These are phyloP conservation scores for Cryptococcus sp. DNA, from an alignment of 1,284 basidiomycete genomes.

Conservation along the genomic window DNA sequence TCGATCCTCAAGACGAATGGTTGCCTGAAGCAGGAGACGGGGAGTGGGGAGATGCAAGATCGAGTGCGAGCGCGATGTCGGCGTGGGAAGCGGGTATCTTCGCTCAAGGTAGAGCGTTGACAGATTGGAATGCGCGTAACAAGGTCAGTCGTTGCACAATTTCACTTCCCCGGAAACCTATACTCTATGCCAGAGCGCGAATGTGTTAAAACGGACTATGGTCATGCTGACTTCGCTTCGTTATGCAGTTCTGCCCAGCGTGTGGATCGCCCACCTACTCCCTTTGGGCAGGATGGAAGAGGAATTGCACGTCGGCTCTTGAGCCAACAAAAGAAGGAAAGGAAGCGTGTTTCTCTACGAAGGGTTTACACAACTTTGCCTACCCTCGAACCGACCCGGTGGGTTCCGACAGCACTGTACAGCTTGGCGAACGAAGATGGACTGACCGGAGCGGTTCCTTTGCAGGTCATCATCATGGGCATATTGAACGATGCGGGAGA, in stretches of 20 bases:
- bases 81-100: constrained; percentile 67
- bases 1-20: constrained; percentile 53
- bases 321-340: constrained; percentile 28
- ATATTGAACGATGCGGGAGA: constrained; percentile 75
- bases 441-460: not conserved
- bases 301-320: constrained; percentile 69
- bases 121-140: constrained; percentile 87
- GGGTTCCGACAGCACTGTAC: constrained; percentile 16
- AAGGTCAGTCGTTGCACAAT: constrained; percentile 60
- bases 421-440: not conserved
- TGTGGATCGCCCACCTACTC: constrained; percentile 83
- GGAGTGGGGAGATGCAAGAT: constrained; percentile 69
- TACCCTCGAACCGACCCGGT: constrained; percentile 80
- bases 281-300: constrained; percentile 95
- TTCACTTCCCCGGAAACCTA: too few relatives aligned
- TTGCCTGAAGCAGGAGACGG: constrained; percentile 45
- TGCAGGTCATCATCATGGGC: constrained; percentile 83
- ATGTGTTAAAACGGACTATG: too few relatives aligned
- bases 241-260: constrained; percentile 74
- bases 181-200: too few relatives aligned
- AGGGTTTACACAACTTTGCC: constrained; percentile 82
- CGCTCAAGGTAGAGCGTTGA: constrained; percentile 72
- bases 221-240: constrained; percentile 11
- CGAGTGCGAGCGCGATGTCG: constrained; percentile 57
- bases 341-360: constrained; percentile 57